A percentile compares a stretch with the other conserved stretches of the same genome.
phyloP scores from a whole-genome alignment of 148 eudicot species.

The Spergularia bocconei region DNA sequence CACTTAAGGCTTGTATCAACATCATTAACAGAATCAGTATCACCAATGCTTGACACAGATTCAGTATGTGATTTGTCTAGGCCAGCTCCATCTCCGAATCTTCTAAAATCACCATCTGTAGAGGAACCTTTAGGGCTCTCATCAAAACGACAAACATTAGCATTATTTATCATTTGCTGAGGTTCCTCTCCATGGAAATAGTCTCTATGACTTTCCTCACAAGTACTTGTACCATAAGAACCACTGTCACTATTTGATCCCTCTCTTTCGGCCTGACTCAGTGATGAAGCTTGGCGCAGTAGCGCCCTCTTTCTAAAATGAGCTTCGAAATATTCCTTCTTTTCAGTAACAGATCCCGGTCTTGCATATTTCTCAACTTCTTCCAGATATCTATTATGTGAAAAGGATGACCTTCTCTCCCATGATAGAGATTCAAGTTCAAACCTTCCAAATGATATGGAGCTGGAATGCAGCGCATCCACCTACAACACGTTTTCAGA shows the following conservation, averaged over 20 bases:
- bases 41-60: background rate
- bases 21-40: background rate
- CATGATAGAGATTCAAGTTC: conserved; percentile 63
- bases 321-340: conserved; percentile 74
- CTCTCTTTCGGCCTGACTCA: conserved; percentile 35
- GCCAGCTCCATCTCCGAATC: background rate
- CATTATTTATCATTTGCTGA: conserved; percentile 23
- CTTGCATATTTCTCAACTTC: conserved; percentile 68
- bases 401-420: conserved; percentile 82
- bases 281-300: conserved; percentile 43
- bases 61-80: background rate
- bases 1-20: conserved; percentile 8
- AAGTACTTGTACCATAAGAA: conserved; percentile 21
- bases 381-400: conserved; percentile 73
- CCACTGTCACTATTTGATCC: conserved; percentile 36
- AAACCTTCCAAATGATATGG: conserved; percentile 79
- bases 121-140: conserved; percentile 31
- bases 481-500: conserved; percentile 25
- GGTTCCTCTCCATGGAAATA: conserved; percentile 18
- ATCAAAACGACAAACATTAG: conserved; percentile 24
- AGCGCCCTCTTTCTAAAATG: conserved; percentile 62
- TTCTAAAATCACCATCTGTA: conserved; percentile 7
- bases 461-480: conserved; percentile 64
- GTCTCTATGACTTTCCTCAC: conserved; percentile 13
- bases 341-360: conserved; percentile 80